A percentile compares a stretch with the other conserved stretches of the same genome.
phyloP scores from a whole-genome alignment of 768 basidiomycete genomes.

The Termitomyces eurrhizus region DNA sequence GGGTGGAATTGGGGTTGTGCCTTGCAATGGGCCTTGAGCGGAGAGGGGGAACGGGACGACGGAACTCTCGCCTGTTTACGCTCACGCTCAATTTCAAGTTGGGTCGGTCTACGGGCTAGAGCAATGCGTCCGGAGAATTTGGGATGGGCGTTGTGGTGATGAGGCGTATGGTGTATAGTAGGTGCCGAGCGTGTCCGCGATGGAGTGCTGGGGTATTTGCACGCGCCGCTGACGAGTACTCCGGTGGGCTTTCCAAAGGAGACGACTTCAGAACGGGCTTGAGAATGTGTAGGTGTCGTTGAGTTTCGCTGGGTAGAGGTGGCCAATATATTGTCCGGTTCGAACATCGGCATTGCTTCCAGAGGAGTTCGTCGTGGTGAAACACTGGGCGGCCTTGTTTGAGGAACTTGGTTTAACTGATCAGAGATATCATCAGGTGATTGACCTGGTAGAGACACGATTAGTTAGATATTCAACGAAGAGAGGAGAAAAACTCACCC shows the following conservation, averaged over 20 bases:
- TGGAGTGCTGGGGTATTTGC: slow-evolving; percentile 8
- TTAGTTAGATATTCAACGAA: not conserved
- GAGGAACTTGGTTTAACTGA: not conserved
- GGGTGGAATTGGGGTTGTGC: slow-evolving; percentile 7
- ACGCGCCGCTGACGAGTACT: slow-evolving; percentile 3
- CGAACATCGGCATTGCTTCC: slow-evolving; percentile 6
- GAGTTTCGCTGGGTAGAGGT: slow-evolving; percentile 10
- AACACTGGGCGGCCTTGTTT: not conserved
- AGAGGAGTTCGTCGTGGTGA: slow-evolving; percentile 8
- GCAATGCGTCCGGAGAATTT: slow-evolving; percentile 5
- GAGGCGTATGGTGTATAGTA: slow-evolving; percentile 11
- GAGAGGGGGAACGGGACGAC: slow-evolving; percentile 56
- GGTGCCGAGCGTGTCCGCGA: slow-evolving; percentile 14
- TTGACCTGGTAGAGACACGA: not conserved
- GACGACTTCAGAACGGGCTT: slow-evolving; percentile 2
- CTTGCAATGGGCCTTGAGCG: slow-evolving; percentile 40
- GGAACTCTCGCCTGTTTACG: slow-evolving; percentile 38
- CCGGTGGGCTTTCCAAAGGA: slow-evolving; percentile 15
- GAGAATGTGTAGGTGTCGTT: slow-evolving; percentile 8
- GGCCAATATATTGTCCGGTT: slow-evolving; percentile 4
- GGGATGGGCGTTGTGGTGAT: slow-evolving; percentile 10
- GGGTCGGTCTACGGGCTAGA: slow-evolving; percentile 15
- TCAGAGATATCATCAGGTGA: not conserved
- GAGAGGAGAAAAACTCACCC: not conserved
- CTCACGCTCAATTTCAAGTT: slow-evolving; percentile 22